Evolutionary conservation across 495 filamentous ascomycete species (phyloP).

Genomic region (Penicillium parvum): DNA sequence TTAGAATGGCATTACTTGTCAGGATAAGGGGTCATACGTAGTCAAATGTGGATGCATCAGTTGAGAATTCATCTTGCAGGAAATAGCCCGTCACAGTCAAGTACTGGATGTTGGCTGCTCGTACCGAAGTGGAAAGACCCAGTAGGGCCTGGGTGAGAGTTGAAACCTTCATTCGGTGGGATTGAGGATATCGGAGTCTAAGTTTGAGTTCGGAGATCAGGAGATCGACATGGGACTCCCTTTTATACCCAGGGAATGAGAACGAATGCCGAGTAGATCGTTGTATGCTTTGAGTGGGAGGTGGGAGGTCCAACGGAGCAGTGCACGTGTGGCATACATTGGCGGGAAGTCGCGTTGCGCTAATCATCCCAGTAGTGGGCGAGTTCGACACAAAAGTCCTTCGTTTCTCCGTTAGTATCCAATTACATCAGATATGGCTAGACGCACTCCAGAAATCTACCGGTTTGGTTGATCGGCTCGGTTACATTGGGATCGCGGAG

Average conservation of each 20-base stretch:
- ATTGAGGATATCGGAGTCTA: constrained; percentile 2
- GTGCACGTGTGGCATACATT: constrained; percentile 1
- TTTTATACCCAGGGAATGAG: too few species aligned
- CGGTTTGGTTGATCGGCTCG: background rate
- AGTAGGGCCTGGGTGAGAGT: constrained; percentile 17
- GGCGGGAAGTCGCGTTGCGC: background rate
- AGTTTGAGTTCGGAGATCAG: background rate
- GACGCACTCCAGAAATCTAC: too few species aligned
- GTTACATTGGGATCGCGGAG: background rate
- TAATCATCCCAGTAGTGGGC: background rate
- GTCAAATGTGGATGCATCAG: constrained; percentile 60
- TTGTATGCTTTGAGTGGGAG: background rate
- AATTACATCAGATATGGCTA: too few species aligned
- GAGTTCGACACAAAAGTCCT: background rate
- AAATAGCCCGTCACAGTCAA: constrained; percentile 66
- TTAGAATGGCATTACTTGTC: background rate
- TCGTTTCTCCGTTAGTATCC: background rate
- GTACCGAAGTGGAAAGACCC: constrained; percentile 18
- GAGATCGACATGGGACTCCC: constrained; percentile 11
- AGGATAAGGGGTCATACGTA: constrained; percentile 44
- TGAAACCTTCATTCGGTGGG: constrained; percentile 28
- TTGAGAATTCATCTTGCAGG: constrained; percentile 61
- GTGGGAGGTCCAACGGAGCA: constrained; percentile 3
- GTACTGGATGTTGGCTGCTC: constrained; percentile 48
- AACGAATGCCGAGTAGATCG: too few species aligned